Conservation (phyloP, 1,284 basidiomycete genomes). For the Trichosporon faecale region DNA sequence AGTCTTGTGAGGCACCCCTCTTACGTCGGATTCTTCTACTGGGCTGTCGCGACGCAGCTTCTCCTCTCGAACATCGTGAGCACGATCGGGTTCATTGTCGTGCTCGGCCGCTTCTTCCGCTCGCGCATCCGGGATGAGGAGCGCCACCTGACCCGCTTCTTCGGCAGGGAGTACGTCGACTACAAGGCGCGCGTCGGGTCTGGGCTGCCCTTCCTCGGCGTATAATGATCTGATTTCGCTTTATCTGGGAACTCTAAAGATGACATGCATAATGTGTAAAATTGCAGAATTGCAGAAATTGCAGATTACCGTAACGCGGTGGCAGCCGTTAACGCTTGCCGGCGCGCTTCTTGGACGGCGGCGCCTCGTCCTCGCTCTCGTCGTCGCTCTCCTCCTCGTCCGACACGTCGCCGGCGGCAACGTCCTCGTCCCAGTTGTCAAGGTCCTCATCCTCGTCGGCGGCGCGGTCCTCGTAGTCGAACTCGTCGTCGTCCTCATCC, state of each 20-base stretch:
- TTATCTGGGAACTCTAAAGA: slow-evolving; percentile 5
- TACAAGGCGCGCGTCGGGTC: slow-evolving; percentile 70
- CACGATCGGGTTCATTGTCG: slow-evolving; percentile 49
- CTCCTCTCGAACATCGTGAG: slow-evolving; percentile 81
- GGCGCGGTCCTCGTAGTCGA: slow-evolving; percentile 48
- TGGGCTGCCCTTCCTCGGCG: slow-evolving; percentile 59
- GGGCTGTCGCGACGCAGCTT: slow-evolving; percentile 94
- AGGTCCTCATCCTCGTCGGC: slow-evolving; percentile 61
- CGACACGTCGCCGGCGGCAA: slow-evolving; percentile 54
- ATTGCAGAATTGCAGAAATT: not conserved
- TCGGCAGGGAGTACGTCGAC: slow-evolving; percentile 70
- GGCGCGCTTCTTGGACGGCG: slow-evolving; percentile 18
- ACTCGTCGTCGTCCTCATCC: slow-evolving; percentile 46
- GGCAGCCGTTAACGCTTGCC: slow-evolving; percentile 21
- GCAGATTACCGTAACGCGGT: not conserved
- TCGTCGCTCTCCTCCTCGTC: slow-evolving; percentile 43
- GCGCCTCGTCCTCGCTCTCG: slow-evolving; percentile 40
- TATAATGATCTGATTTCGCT: slow-evolving; percentile 12
- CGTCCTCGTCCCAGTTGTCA: slow-evolving; percentile 52
- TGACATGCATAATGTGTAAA: slow-evolving; percentile 14
- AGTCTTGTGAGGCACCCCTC: slow-evolving; percentile 93
- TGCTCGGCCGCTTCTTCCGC: slow-evolving; percentile 85
- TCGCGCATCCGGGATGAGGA: slow-evolving; percentile 77
- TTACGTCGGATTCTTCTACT: slow-evolving; percentile 96
- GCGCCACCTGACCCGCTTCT: slow-evolving; percentile 67